Evolutionary conservation across 169 alveolate species (phyloP).

Genomic region (Perkinsus olseni): DNA sequence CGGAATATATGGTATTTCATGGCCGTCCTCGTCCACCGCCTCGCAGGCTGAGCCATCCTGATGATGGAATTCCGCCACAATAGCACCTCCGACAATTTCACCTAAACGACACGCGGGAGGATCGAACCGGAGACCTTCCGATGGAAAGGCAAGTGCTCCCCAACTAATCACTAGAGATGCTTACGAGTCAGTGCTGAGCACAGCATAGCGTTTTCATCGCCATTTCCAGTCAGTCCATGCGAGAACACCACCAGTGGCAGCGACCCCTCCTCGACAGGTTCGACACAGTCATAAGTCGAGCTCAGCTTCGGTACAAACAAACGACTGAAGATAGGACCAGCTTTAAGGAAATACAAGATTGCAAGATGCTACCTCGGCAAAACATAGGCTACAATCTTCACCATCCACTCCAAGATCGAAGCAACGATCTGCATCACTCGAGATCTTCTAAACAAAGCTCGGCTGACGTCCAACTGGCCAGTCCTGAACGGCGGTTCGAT

Average conservation of each 20-base stretch:
- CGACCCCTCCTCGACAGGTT: neutral
- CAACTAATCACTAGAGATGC: neutral
- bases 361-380: neutral
- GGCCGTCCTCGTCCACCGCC: neutral
- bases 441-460: neutral
- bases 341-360: neutral
- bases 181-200: neutral
- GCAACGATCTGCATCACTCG: neutral
- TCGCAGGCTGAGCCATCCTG: neutral
- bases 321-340: neutral
- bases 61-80: neutral
- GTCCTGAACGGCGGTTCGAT: neutral
- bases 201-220: neutral
- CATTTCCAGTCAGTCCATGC: neutral
- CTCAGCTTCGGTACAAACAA: neutral
- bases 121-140: neutral
- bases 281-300: neutral
- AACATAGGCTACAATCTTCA: neutral
- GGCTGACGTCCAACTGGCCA: neutral
- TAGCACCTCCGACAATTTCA: neutral
- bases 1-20: neutral
- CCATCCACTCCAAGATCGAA: neutral
- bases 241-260: neutral
- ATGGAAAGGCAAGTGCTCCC: neutral
- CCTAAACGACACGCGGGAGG: neutral